These are phyloP conservation scores for Chrysopogon serrulatus DNA, from an alignment of 176 grass and related monocot genomes.

Conservation along the genomic window DNA sequence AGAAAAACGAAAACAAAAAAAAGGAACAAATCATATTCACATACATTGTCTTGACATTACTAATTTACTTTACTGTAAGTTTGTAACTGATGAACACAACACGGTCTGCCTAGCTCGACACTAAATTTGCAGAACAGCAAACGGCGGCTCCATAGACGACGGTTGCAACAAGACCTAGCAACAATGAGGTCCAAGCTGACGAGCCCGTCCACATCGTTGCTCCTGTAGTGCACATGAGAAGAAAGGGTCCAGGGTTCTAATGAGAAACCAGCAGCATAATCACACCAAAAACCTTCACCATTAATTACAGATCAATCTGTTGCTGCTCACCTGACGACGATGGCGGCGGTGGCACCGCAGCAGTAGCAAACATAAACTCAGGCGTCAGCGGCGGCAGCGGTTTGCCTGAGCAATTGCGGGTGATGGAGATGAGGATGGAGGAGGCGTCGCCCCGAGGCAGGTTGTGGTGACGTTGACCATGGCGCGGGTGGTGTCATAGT, in stretches of 20 bases:
- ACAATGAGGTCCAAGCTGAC: no score
- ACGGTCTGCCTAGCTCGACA: not conserved
- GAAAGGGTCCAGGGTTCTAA: not conserved
- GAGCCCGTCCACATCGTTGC: not conserved
- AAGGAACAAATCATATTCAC: no score
- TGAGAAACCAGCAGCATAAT: not conserved
- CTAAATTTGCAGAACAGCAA: not conserved
- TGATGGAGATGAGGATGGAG: not conserved
- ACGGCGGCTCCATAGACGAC: not conserved
- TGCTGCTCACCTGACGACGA: slow-evolving; percentile 23
- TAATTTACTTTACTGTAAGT: no score
- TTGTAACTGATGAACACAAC: no score
- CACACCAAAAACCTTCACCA: not conserved
- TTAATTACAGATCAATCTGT: not conserved
- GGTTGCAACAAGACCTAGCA: not conserved
- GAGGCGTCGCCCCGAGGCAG: slow-evolving; percentile 20
- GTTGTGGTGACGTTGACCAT: slow-evolving; percentile 30
- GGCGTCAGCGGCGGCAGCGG: slow-evolving; percentile 33
- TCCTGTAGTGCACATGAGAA: not conserved
- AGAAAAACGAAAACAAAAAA: no score
- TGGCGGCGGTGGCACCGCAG: not conserved
- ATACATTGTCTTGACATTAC: no score
- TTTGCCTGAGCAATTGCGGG: slow-evolving; percentile 14
- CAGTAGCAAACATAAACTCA: slow-evolving; percentile 21
- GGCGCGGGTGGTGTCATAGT: slow-evolving; percentile 16